Conservation (phyloP, 495 filamentous ascomycete species). For the Aspergillus nanangensis region DNA sequence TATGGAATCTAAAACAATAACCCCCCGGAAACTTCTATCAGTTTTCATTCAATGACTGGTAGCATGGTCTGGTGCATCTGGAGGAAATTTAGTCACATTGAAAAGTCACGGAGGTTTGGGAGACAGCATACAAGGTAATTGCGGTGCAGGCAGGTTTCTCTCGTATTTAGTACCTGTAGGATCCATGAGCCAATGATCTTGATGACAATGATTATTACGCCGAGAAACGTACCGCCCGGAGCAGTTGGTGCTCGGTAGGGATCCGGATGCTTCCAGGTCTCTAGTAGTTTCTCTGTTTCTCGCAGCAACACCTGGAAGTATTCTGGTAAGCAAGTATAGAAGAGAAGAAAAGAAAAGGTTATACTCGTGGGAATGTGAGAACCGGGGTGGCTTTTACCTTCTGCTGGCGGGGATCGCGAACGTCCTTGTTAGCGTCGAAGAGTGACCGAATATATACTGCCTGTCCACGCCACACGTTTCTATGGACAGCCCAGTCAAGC, state of each 20-base stretch:
- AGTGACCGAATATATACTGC: slow-evolving; percentile 92
- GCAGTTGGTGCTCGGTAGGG: slow-evolving; percentile 84
- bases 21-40: no score
- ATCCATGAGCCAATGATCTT: slow-evolving; percentile 15
- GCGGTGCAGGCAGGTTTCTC: slow-evolving; percentile 78
- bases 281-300: slow-evolving; percentile 81
- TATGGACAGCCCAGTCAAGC: slow-evolving; percentile 90
- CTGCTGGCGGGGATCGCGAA: slow-evolving; percentile 83
- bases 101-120: not conserved
- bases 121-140: slow-evolving; percentile 69
- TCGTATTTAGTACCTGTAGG: slow-evolving; percentile 87
- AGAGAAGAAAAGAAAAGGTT: no score
- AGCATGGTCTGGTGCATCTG: slow-evolving; percentile 10
- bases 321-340: no score
- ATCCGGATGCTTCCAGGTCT: slow-evolving; percentile 97
- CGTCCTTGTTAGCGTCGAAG: slow-evolving; percentile 88
- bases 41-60: not conserved
- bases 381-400: slow-evolving; percentile 51
- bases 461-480: slow-evolving; percentile 88
- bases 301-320: slow-evolving; percentile 66
- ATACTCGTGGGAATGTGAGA: not conserved
- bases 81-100: not conserved
- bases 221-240: slow-evolving; percentile 74
- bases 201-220: not conserved
- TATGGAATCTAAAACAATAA: no score